Base-by-base conservation (phyloP, 2,329 filamentous ascomycete genomes). In the Fusarium foetens region DNA sequence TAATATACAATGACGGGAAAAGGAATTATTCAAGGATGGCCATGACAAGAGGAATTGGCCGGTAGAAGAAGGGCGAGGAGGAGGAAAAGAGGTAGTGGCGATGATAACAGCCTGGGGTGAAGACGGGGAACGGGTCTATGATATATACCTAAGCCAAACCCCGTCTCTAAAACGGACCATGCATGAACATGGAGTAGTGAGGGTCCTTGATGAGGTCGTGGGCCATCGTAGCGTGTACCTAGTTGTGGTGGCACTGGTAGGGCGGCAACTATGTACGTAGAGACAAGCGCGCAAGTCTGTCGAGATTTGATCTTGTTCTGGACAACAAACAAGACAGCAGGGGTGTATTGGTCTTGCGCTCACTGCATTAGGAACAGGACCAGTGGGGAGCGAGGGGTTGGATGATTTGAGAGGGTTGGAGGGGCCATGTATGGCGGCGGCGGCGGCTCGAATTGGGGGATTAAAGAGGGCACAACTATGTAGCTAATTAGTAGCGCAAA, bases 121-220 rank as follows among this genome's bases (percentile, higher is more conserved):
- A 76, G 77, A 73, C 77, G 77, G 80, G 80, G 81, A 81, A 81
- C 78, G 77, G 81, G 79, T 79, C 80, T 81, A 80, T 80, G 82
- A 85, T 86, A 86, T 86, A 86, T 85, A 86, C 75, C 72, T 72
- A 73, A 70, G 66, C 68, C 70, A 72, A 73, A 73, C 65, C 69
- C 68, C 70, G 66, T 76, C 72, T 63, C 63, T 68, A 70, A 75
- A 72, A 75, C 67, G 72, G 77, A 72, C 77, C 77, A 79, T 81
- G 80, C 80, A 81, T 80, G 79, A 77, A 76, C 78, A 81, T 81
- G 79, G 80, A 80, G 79, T 79, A 76, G 70, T 75, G 78, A 80
- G 79, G 78, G 79, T 80, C 80, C 72, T 68, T 75, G 68, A 75
- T 73, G 69, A 74, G 66, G 66, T 66, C 61, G 61, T 66, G 70